A percentile compares a stretch with the other conserved stretches of the same genome.
Evolutionary conservation across 202 grass and related monocot species (phyloP).

Genomic region (Carex sylvatica): DNA sequence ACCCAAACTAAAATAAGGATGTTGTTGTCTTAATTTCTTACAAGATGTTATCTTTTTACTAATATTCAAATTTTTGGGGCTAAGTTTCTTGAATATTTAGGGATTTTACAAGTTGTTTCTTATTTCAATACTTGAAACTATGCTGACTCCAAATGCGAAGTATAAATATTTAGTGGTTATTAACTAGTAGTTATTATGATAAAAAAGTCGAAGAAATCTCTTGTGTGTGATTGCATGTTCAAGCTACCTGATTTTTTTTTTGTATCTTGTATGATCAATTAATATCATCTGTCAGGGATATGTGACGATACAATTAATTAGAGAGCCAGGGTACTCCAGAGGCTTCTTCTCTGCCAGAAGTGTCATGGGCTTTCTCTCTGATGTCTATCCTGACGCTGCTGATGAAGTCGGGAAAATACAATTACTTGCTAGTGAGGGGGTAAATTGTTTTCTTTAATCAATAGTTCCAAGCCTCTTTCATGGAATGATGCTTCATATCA

Average conservation of each 20-base stretch:
- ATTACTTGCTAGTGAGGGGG: conserved; percentile 75
- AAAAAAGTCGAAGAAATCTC: not conserved
- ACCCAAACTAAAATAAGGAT: not conserved
- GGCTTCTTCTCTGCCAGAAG: conserved; percentile 96
- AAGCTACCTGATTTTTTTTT: not conserved
- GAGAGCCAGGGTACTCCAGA: conserved; percentile 64
- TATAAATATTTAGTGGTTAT: not conserved
- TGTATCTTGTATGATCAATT: not conserved
- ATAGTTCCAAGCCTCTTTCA: conserved; percentile 12
- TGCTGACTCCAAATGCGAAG: not conserved
- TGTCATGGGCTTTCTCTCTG: conserved; percentile 91
- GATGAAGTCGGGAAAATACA: conserved; percentile 98
- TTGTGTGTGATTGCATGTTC: not conserved
- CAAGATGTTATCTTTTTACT: not conserved
- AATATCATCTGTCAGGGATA: conserved; percentile 57
- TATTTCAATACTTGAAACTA: not conserved
- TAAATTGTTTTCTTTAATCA: conserved; percentile 37
- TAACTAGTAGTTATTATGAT: not conserved
- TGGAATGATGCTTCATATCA: not conserved
- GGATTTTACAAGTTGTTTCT: not conserved
- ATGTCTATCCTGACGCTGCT: conserved; percentile 81
- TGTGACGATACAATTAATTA: conserved; percentile 76
- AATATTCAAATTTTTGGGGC: not conserved
- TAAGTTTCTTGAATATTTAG: not conserved
- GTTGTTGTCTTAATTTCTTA: not conserved